Base-by-base conservation (phyloP, 2,329 filamentous ascomycete genomes). In the Talaromyces amestolkiae region DNA sequence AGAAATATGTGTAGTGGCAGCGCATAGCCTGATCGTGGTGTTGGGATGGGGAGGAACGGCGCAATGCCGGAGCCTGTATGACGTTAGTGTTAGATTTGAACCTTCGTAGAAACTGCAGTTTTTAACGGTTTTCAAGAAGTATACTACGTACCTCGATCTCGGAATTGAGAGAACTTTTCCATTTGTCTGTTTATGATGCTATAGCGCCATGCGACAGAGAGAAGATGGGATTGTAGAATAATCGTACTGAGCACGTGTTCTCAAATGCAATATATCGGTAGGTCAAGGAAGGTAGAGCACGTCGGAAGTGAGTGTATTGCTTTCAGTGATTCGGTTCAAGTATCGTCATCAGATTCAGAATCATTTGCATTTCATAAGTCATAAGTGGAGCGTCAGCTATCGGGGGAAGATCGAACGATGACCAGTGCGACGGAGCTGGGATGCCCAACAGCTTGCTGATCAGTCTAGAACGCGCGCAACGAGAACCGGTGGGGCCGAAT, bases 111-210 rank as follows among this genome's bases (percentile, higher is more conserved):
- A 19, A n/a, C 4, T 54, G 2, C 17, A 19, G 9, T 54, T 31
- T 54, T 54, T 54, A 6, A 19, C 9, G 33, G 7, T 1, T n/a
- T 1, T n/a, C 3, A 6, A 33, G 13, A 19, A 33, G 15, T 3
- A 27, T 15, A 3, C 6, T 54, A 67, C 75, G 69, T 82, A 91
- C 93, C 93, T 87, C 90, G 88, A 79, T 97, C 93, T 72, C 93
- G 89, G 75, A 92, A 97, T 77, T 96, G 92, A 65, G 91, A 94
- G 78, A 92, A 97, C 78, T 96, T 97, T 83, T 97, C 93, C 93
- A 97, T 97, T 41, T 35, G 6, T 31, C 15, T 22, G 47, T 31
- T 24, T 56, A 33, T 19, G 27, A 37, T 11, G 22, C 37, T 63
- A 58, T 35, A n/a, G 27, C 8, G 51, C 39, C 61, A 63, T 63